Percentiles rank a stretch among this genome's conserved stretches.
Evolutionary conservation across 75 land plant species (phyloP).

Genomic region (Adiantum capillusveneris): DNA sequence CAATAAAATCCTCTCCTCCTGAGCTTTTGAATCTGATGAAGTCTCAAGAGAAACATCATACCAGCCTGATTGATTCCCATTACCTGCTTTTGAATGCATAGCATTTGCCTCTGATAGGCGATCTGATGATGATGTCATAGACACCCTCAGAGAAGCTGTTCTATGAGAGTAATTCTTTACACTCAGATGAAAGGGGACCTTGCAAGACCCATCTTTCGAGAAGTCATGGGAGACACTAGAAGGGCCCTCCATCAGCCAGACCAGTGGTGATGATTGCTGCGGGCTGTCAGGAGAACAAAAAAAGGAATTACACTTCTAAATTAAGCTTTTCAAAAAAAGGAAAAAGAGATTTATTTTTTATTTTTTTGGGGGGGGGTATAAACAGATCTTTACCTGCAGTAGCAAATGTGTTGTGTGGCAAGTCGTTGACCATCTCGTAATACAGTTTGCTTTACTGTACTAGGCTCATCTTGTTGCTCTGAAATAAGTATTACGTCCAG

Average conservation of each 20-base stretch:
- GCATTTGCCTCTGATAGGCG: slow-evolving; percentile 2
- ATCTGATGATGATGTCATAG: slow-evolving; percentile 26
- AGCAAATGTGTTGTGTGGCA: slow-evolving; percentile 68
- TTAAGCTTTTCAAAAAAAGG: neutral
- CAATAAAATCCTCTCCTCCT: neutral
- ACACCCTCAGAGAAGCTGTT: slow-evolving; percentile 33
- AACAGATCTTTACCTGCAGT: slow-evolving; percentile 57
- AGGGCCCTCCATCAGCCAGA: slow-evolving; percentile 86
- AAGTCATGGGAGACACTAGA: slow-evolving; percentile 56
- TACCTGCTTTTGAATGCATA: slow-evolving; percentile 13
- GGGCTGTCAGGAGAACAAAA: slow-evolving; percentile 30
- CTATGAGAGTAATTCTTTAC: slow-evolving; percentile 53
- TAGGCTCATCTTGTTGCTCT: slow-evolving; percentile 29
- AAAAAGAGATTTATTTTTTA: neutral
- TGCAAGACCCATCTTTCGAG: slow-evolving; percentile 42
- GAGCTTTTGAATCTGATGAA: slow-evolving; percentile 10
- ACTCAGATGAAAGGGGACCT: slow-evolving; percentile 40
- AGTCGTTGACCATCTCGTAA: slow-evolving; percentile 25
- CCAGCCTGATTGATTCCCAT: slow-evolving; percentile 46
- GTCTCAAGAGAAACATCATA: slow-evolving; percentile 36
- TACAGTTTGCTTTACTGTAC: slow-evolving; percentile 7
- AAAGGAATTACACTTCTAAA: neutral
- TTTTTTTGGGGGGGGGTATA: no score
- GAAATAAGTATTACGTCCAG: slow-evolving; percentile 83
- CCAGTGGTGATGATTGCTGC: slow-evolving; percentile 46